A percentile compares a stretch with the other conserved stretches of the same genome.
Evolutionary conservation across 140 eudicot genomes (phyloP).

Genomic region (Cichorium intybus): DNA sequence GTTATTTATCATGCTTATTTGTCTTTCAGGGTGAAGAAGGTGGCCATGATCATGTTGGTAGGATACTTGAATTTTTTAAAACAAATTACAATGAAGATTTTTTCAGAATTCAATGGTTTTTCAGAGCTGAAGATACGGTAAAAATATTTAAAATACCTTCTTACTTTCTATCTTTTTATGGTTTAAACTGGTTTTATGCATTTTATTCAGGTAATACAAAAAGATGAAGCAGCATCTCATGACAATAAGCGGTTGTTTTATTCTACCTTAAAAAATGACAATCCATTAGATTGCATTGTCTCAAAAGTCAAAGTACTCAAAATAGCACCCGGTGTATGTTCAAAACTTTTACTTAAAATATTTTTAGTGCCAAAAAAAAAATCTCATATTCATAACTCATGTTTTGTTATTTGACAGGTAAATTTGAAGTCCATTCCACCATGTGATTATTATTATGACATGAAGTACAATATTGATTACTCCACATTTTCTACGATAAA

Average conservation of each 20-base stretch:
- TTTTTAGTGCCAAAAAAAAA: no score
- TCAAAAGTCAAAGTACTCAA: constrained; percentile 58
- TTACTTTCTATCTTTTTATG: no score
- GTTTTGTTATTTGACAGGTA: constrained; percentile 43
- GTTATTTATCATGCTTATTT: neutral
- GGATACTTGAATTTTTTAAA: constrained; percentile 53
- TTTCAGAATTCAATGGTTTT: constrained; percentile 64
- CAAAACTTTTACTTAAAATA: neutral
- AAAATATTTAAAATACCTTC: no score
- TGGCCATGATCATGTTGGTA: constrained; percentile 49
- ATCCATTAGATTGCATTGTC: constrained; percentile 58
- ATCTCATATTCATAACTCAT: neutral
- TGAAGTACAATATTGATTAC: constrained; percentile 62
- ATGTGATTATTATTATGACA: constrained; percentile 67
- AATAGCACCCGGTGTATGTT: constrained; percentile 42
- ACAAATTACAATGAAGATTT: constrained; percentile 45
- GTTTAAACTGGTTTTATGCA: neutral
- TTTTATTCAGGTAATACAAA: constrained; percentile 45
- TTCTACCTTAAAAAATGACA: constrained; percentile 57
- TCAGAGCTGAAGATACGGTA: constrained; percentile 65
- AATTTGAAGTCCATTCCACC: constrained; percentile 39
- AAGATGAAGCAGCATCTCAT: constrained; percentile 40
- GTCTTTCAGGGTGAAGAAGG: constrained; percentile 48
- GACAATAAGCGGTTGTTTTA: constrained; percentile 51
- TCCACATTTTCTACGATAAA: constrained; percentile 51